Percentiles rank a stretch among this genome's conserved stretches.
Evolutionary conservation across 225 moss, liverwort and hornwort species (phyloP).

Genomic region (Anthoceros angustus): DNA sequence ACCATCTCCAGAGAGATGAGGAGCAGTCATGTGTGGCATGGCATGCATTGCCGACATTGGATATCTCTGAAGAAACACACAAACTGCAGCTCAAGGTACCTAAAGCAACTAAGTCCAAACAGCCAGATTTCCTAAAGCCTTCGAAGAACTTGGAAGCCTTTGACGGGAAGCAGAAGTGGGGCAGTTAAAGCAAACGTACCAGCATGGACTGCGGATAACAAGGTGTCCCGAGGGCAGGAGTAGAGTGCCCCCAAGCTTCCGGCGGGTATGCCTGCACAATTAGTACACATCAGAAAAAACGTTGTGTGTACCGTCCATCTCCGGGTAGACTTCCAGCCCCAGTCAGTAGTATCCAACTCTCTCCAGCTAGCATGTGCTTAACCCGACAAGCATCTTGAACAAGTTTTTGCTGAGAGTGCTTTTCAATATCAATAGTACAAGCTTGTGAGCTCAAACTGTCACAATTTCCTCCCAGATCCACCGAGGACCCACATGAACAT

Average conservation of each 20-base stretch:
- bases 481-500: background rate
- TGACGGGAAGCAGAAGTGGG: background rate
- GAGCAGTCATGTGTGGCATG: slow-evolving; percentile 29
- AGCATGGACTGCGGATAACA: slow-evolving; percentile 27
- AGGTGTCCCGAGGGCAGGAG: slow-evolving; percentile 24
- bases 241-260: slow-evolving; percentile 34
- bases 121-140: background rate
- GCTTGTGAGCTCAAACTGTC: no score
- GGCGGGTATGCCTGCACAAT: slow-evolving; percentile 17
- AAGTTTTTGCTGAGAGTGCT: no score
- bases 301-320: background rate
- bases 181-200: slow-evolving; percentile 15
- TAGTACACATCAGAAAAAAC: background rate
- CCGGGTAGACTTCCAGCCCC: no score
- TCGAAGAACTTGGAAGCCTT: background rate
- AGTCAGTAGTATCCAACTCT: no score
- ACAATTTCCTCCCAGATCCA: no score
- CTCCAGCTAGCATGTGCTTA: no score
- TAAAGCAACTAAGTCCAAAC: background rate
- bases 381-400: no score
- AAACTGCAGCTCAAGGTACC: background rate
- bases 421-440: no score
- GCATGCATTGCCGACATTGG: slow-evolving; percentile 28
- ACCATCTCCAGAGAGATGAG: slow-evolving; percentile 46
- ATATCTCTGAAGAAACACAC: slow-evolving; percentile 19